Evolutionary conservation across 805 yeast genomes (phyloP), one percentile per base, ranked within the genome.

Genomic region (Wickerhamiella musiphila): DNA sequence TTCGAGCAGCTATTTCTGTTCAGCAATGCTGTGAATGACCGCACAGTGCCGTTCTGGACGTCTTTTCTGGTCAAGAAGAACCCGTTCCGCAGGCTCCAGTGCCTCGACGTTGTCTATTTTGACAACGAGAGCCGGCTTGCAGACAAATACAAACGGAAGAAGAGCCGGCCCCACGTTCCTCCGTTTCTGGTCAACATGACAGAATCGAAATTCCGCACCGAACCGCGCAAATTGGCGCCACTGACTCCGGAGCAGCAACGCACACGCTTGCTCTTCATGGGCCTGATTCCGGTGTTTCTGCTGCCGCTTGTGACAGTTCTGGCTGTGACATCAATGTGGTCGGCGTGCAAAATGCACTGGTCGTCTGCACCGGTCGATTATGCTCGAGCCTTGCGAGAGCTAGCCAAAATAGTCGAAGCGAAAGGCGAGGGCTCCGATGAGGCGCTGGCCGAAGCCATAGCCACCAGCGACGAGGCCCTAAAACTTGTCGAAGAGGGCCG

Each of bases 21-120:
- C 35, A 83, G 94, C 7, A 84, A 86, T 53, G 65, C 75, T 16
- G 63, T 72, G 35, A 73, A 78, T 47, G 96, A 84, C 53, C 62
- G 94, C 37, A 70, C 93, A 0, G 96, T 84, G 6, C 75, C 86
- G 11, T 86, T 82, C 51, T 78, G 71, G 55, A 81, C 95, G 0
- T 64, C 93, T 0, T 83, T 62, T 51, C 75, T 86, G 36, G 63
- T 86, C 3, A 63, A 72, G 19, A 66, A 63, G 37, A 70, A 78
- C 34, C 93, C 94, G 2, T 83, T 82, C 49, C 72, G 71, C 22
- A 55, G 58, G 55, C 29, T 65, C 68, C 64, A 64, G 63, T 29
- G 47, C 48, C 13, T 49, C 66, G 31, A 63, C 60, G 35, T 42
- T 22, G 56, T 60, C 5, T 61, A 58, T 32, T 35, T 32, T 12